Percentiles rank a stretch among this genome's conserved stretches.
Conservation (phyloP, 1,284 basidiomycete genomes). For the Tilletia indica region DNA sequence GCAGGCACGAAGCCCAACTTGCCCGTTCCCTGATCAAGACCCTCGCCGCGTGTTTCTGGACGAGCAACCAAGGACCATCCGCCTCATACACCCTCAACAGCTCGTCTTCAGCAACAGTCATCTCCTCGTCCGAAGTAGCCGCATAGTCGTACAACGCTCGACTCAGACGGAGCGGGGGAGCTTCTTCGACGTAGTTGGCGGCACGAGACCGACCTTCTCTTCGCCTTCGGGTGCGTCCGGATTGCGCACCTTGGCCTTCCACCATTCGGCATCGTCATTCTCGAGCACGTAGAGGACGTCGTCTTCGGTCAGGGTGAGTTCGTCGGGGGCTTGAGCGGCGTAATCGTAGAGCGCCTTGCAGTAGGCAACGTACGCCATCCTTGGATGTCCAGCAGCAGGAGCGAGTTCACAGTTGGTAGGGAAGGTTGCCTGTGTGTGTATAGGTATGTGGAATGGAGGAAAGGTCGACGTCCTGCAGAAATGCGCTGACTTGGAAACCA, state of each 20-base stretch:
- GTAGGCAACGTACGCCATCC: conserved; percentile 53
- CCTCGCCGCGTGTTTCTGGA: conserved; percentile 48
- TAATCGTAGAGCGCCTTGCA: conserved; percentile 55
- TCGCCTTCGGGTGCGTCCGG: conserved; percentile 27
- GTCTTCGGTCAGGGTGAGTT: conserved; percentile 51
- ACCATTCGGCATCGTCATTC: conserved; percentile 52
- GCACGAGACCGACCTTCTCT: conserved; percentile 43
- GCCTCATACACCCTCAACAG: conserved; percentile 47
- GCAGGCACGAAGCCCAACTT: conserved; percentile 49
- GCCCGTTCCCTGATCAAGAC: conserved; percentile 38
- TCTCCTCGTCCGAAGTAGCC: conserved; percentile 51
- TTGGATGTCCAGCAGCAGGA: not conserved
- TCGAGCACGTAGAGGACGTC: conserved; percentile 53
- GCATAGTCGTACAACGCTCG: conserved; percentile 52
- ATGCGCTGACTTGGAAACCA: too few species aligned
- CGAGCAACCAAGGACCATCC: conserved; percentile 51
- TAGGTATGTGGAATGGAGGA: too few species aligned
- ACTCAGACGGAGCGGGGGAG: conserved; percentile 48
- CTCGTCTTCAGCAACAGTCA: conserved; percentile 49
- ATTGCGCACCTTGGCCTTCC: conserved; percentile 47
- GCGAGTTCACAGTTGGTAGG: too few species aligned
- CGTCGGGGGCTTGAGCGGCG: conserved; percentile 51
- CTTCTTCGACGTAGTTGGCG: conserved; percentile 53
- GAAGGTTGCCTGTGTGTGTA: too few species aligned
- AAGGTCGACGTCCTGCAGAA: too few species aligned